A percentile compares a stretch with the other conserved stretches of the same genome.
These are phyloP conservation scores for Blastocladiella britannica DNA, from an alignment of 192 early-diverging fungal genomes.

Conservation along the genomic window DNA sequence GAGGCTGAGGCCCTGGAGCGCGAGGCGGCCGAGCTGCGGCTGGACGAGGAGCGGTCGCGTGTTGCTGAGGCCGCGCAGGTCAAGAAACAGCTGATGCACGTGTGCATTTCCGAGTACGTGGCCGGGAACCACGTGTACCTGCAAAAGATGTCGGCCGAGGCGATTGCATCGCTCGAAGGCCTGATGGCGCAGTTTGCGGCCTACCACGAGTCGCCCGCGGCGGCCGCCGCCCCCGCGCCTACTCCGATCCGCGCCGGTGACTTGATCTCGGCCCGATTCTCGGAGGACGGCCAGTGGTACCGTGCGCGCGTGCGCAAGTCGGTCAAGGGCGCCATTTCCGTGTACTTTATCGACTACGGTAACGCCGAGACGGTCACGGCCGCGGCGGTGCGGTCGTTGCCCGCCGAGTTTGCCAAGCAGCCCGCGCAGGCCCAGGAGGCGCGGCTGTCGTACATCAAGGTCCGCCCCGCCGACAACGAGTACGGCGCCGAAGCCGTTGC, in stretches of 20 bases:
- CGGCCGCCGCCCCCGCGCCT: slow-evolving; percentile 9
- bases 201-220: slow-evolving; percentile 24
- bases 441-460: slow-evolving; percentile 56
- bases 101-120: slow-evolving; percentile 45
- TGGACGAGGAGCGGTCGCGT: slow-evolving; percentile 10
- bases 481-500: slow-evolving; percentile 45
- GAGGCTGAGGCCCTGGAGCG: slow-evolving; percentile 21
- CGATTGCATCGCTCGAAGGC: slow-evolving; percentile 45
- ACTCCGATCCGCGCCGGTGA: slow-evolving; percentile 47
- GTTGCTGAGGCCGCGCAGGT: slow-evolving; percentile 22
- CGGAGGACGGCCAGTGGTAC: slow-evolving; percentile 74
- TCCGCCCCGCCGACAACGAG: slow-evolving; percentile 21
- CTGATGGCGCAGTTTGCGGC: slow-evolving; percentile 63
- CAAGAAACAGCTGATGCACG: slow-evolving; percentile 53
- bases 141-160: slow-evolving; percentile 31
- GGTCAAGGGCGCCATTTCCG: slow-evolving; percentile 37
- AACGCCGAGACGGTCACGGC: slow-evolving; percentile 60
- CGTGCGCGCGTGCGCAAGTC: slow-evolving; percentile 58
- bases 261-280: slow-evolving; percentile 61
- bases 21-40: slow-evolving; percentile 5
- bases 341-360: slow-evolving; percentile 86
- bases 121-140: slow-evolving; percentile 36
- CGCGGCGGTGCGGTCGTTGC: slow-evolving; percentile 50
- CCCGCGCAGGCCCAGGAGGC: slow-evolving; percentile 64
- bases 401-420: slow-evolving; percentile 42